Base-by-base conservation (phyloP, 768 basidiomycete genomes). In the Termitomyces titanicus region DNA sequence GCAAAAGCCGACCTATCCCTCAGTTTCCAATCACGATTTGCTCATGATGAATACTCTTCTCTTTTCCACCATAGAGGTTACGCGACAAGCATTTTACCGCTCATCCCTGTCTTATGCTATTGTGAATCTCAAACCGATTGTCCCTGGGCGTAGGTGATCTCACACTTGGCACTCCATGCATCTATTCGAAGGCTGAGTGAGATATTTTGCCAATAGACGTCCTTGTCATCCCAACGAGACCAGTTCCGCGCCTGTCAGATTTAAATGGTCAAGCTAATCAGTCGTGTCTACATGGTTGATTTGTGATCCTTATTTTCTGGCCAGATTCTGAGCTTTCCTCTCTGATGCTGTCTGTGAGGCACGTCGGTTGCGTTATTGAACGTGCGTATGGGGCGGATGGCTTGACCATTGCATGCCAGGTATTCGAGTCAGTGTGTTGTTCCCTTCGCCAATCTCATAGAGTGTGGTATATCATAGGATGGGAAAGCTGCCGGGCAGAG, bases 61-160 rank as follows among this genome's bases (percentile, higher is more conserved):
- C 48, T 92, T 92, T 72, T 89, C 89, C 9, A 85, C 87, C 1
- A 83, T 92, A 51, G 89, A 92, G 59, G 89, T 92, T 10, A 83
- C 88, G 5, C 77, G 79, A 39, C 90, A 92, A 66, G 82, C 76
- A 0, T 92, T 95, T 70, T 86, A 88, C 64, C 79, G 83, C 24
- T 79, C 83, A 3, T 61, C 82, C 1, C 77, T 89, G 12, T 83
- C 89, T 0, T 89, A 81, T 69, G 96, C 91, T 1, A 88, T 97
- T 58, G 95, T 98, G 44, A 98, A 98, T 68, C 82, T 97, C 57
- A 97, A 94, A 63, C 96, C 95, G 1, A 86, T 97, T 61, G 84
- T 95, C 9, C 93, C 94, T 38, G 94, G 94, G 46, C 94, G 96
- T 98, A 70, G 73, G 92, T 81, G 38, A 11, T 37, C 42, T 37